These are phyloP conservation scores for Glycine tomentella DNA, from an alignment of 306 rosid genomes.

Conservation along the genomic window DNA sequence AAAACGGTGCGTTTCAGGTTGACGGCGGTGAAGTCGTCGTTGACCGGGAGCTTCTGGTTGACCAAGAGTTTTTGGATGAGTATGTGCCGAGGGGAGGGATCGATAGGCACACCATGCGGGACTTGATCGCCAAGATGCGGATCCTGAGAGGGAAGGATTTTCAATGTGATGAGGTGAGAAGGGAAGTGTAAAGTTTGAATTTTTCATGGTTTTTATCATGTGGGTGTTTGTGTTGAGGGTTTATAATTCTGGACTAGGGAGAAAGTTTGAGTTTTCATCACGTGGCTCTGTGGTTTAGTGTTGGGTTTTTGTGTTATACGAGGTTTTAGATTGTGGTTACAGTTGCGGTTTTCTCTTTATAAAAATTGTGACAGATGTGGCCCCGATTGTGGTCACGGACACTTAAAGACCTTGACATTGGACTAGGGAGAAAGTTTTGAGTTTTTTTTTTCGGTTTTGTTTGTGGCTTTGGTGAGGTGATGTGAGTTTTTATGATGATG, in stretches of 20 bases:
- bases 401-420: too few species aligned
- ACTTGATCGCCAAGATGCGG: slow-evolving; percentile 62
- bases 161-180: slow-evolving; percentile 69
- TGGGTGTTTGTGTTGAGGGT: neutral
- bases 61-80: slow-evolving; percentile 52
- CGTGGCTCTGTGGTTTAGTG: too few species aligned
- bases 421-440: too few species aligned
- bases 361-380: too few species aligned
- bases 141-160: slow-evolving; percentile 61
- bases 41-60: slow-evolving; percentile 53
- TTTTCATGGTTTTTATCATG: too few species aligned
- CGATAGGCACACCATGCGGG: slow-evolving; percentile 75
- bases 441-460: neutral
- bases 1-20: slow-evolving; percentile 73
- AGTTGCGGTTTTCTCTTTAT: too few species aligned
- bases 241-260: too few species aligned
- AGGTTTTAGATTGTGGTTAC: neutral
- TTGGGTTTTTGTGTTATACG: neutral
- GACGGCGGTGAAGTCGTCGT: slow-evolving; percentile 63
- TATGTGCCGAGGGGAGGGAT: slow-evolving; percentile 66
- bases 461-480: too few species aligned
- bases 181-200: neutral
- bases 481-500: too few species aligned
- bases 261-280: too few species aligned
- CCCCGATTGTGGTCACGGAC: too few species aligned